Percentiles rank a stretch among this genome's conserved stretches.
Evolutionary conservation across 192 early-diverging fungal species (phyloP).

Genomic region (Linnemannia exigua): DNA sequence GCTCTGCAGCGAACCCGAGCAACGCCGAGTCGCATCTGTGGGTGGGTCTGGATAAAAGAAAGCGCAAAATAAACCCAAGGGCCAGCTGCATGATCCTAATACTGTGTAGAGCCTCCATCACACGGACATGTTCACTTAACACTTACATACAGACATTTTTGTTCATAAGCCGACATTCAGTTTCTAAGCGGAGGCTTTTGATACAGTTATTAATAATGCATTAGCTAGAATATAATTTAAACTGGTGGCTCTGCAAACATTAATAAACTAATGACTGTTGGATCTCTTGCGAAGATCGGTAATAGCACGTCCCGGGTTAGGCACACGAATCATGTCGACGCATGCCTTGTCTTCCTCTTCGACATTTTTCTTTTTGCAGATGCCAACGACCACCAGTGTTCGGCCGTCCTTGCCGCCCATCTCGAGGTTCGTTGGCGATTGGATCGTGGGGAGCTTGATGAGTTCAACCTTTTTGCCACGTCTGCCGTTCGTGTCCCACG

Average conservation of each 20-base stretch:
- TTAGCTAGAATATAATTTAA: conserved; percentile 1
- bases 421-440: conserved; percentile 30
- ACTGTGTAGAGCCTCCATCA: too few species aligned
- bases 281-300: conserved; percentile 23
- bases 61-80: too few species aligned
- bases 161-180: not conserved
- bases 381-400: conserved; percentile 26
- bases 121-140: too few species aligned
- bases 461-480: conserved; percentile 24
- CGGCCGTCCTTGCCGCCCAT: conserved; percentile 29
- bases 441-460: conserved; percentile 20
- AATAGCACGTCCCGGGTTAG: conserved; percentile 27
- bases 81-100: too few species aligned
- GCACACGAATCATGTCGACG: conserved; percentile 29
- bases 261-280: conserved; percentile 2
- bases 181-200: not conserved
- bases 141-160: not conserved
- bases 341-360: conserved; percentile 19
- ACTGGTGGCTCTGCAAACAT: not conserved
- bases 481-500: conserved; percentile 24
- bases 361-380: conserved; percentile 23
- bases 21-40: too few species aligned
- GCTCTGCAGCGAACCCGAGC: too few species aligned
- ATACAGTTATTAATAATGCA: not conserved
- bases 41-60: too few species aligned